A percentile compares a stretch with the other conserved stretches of the same genome.
Conservation (phyloP, 176 grass and related monocot species). For the Cocos nucifera region DNA sequence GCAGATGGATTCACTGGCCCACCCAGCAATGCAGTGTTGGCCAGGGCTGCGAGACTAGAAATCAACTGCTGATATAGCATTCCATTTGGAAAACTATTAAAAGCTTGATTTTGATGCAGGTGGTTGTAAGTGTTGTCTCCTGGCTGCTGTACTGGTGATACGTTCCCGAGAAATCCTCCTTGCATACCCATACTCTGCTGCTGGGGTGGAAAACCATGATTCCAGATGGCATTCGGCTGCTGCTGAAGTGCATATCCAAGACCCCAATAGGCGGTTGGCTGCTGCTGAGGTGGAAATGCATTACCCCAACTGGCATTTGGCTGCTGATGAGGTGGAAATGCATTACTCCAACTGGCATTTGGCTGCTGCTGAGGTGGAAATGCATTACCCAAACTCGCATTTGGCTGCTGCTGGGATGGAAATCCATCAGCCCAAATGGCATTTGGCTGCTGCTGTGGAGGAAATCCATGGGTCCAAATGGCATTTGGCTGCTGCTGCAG, state of each 20-base stretch:
- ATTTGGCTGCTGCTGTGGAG: too few relatives aligned
- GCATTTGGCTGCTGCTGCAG: too few relatives aligned
- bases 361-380: constrained; percentile 12
- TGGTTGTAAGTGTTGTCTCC: constrained; percentile 30
- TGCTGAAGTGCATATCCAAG: too few relatives aligned
- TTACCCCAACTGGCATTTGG: too few relatives aligned
- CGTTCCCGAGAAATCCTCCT: constrained; percentile 32
- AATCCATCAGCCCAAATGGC: too few relatives aligned
- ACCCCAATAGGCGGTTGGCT: too few relatives aligned
- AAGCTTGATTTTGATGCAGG: constrained; percentile 39
- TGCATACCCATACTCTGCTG: constrained; percentile 38
- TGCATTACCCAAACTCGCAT: background rate
- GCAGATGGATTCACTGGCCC: constrained; percentile 21
- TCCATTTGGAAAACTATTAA: constrained; percentile 28
- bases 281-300: constrained; percentile 10
- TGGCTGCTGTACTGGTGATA: constrained; percentile 32
- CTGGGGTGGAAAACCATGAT: too few relatives aligned
- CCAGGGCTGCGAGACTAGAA: constrained; percentile 16
- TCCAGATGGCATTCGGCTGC: too few relatives aligned
- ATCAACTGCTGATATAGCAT: constrained; percentile 34
- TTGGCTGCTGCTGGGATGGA: too few relatives aligned
- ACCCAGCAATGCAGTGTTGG: constrained; percentile 21
- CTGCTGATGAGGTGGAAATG: constrained; percentile 14
- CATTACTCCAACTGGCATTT: constrained; percentile 12
- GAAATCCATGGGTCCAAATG: too few relatives aligned